Percentiles rank a stretch among this genome's conserved stretches.
Conservation (phyloP, 2,329 filamentous ascomycete genomes). For the Botrytis medusae region DNA sequence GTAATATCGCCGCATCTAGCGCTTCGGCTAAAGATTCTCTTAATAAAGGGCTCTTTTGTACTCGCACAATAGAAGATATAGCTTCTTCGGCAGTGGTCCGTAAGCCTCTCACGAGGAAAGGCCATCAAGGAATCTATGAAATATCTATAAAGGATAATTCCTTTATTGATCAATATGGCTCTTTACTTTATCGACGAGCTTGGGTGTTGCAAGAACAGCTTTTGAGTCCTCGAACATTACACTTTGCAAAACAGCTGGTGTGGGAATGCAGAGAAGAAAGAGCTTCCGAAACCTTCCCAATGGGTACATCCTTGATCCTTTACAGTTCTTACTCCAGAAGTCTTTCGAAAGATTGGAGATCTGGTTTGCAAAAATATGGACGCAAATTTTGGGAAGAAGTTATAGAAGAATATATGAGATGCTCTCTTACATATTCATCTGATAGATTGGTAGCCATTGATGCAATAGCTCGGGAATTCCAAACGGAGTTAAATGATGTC, state of each 20-base stretch:
- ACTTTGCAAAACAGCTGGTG: neutral
- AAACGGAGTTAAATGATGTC: neutral
- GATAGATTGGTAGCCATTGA: neutral
- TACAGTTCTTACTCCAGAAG: too few species aligned
- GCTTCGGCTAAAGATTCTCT: neutral
- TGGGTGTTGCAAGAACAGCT: neutral
- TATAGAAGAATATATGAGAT: neutral
- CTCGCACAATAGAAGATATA: neutral
- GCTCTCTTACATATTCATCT: neutral
- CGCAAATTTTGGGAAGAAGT: neutral
- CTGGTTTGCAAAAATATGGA: rapidly evolving
- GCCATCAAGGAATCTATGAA: rapidly evolving
- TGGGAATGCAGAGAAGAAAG: neutral
- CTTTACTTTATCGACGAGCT: neutral
- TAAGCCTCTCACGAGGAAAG: neutral
- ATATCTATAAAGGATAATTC: neutral
- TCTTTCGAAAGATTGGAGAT: neutral
- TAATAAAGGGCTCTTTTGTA: neutral
- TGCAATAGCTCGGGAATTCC: neutral
- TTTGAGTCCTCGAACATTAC: neutral
- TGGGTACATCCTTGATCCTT: neutral
- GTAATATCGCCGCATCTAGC: neutral
- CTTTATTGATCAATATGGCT: too few species aligned
- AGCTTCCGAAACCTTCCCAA: neutral
- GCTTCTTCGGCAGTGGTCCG: rapidly evolving